Evolutionary conservation across 2,329 filamentous ascomycete genomes (phyloP).

Genomic region (Macrophomina pseudophaseolina): DNA sequence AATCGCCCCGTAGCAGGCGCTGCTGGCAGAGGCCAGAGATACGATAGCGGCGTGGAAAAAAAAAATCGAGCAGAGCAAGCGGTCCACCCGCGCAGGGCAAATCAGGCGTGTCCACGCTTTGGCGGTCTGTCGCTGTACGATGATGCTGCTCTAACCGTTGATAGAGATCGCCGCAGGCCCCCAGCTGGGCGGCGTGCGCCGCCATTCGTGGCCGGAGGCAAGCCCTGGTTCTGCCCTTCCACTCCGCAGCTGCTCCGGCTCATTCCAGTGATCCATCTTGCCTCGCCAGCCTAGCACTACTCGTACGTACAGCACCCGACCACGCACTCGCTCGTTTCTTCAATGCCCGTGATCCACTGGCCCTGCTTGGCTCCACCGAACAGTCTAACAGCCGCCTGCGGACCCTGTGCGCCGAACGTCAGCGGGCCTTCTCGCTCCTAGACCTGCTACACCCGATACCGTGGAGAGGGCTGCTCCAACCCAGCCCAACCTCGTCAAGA

Average conservation of each 20-base stretch:
- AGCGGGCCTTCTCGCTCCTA: constrained; percentile 25
- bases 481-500: constrained; percentile 82
- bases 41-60: not conserved
- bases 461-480: constrained; percentile 42
- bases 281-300: constrained; percentile 24
- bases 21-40: not conserved
- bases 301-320: constrained; percentile 25
- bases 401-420: constrained; percentile 27
- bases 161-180: constrained; percentile 23
- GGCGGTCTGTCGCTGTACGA: constrained; percentile 23
- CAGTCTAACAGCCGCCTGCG: constrained; percentile 25
- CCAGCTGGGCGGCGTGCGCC: constrained; percentile 17
- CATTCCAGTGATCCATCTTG: constrained; percentile 19
- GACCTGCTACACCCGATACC: constrained; percentile 27
- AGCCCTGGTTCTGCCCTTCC: constrained; percentile 12
- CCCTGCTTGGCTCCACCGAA: constrained; percentile 25
- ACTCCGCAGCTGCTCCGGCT: constrained; percentile 19
- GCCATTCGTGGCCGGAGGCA: constrained; percentile 20
- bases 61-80: constrained; percentile 17
- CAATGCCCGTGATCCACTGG: constrained; percentile 28
- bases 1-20: not conserved
- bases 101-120: constrained; percentile 22
- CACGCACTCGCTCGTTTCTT: constrained; percentile 24
- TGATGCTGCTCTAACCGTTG: constrained; percentile 23
- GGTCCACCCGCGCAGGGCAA: constrained; percentile 17